phyloP scores from a whole-genome alignment of 106 monocot genomes.

The Dendrobium chrysotoxum region DNA sequence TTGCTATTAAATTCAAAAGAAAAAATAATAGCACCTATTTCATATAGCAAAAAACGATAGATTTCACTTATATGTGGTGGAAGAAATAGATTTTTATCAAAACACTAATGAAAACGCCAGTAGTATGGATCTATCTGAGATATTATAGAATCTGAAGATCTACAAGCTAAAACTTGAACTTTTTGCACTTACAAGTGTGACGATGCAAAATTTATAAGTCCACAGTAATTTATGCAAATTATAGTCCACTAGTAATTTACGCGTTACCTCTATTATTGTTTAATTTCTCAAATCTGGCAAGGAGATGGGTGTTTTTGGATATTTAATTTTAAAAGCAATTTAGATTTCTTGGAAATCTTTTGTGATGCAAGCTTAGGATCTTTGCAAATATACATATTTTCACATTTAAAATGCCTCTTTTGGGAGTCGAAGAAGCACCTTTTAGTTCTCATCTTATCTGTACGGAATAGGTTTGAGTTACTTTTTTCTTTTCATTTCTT shows the following conservation, averaged over 20 bases:
- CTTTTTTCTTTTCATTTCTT: neutral
- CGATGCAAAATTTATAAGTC: neutral
- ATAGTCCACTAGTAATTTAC: neutral
- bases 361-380: neutral
- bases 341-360: neutral
- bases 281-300: neutral
- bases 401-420: neutral
- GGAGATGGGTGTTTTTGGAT: neutral
- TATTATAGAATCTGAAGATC: neutral
- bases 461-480: neutral
- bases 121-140: neutral
- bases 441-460: neutral
- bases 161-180: neutral
- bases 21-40: neutral
- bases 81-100: neutral
- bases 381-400: neutral
- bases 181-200: neutral
- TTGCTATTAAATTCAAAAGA: neutral
- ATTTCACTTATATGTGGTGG: neutral
- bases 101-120: neutral
- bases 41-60: neutral
- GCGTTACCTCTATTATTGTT: neutral
- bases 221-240: no score
- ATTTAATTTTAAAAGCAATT: neutral
- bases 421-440: neutral